A percentile compares a stretch with the other conserved stretches of the same genome.
phyloP scores from a whole-genome alignment of 306 rosid species.

The Lupinus albus region DNA sequence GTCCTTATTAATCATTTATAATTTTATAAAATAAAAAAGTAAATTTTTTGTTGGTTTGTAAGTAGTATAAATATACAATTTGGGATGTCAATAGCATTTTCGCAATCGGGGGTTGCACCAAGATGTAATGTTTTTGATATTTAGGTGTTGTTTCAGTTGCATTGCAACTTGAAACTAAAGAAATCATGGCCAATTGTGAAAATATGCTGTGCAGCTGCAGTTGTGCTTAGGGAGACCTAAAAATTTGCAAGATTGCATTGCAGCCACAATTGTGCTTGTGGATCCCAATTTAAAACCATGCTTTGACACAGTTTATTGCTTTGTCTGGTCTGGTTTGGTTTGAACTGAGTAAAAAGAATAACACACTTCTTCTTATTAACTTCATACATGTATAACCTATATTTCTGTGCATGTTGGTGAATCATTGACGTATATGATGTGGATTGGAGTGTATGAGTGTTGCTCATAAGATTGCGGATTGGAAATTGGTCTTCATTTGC shows the following conservation, averaged over 20 bases:
- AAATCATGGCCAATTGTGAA: not conserved
- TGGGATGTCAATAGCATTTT: too few species aligned
- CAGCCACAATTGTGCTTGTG: not conserved
- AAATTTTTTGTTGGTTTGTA: too few species aligned
- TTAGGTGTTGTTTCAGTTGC: not conserved
- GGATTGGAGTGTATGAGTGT: conserved; percentile 22
- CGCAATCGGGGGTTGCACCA: not conserved
- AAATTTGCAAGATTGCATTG: too few species aligned
- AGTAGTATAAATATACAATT: too few species aligned
- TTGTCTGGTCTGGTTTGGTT: not conserved
- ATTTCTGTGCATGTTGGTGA: conserved; percentile 15
- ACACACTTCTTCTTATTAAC: not conserved
- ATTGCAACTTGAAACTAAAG: not conserved
- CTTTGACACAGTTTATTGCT: conserved; percentile 6
- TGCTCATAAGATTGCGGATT: conserved; percentile 1
- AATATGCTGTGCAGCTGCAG: not conserved
- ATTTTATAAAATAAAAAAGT: too few species aligned
- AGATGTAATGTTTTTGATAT: not conserved
- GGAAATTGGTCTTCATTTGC: conserved; percentile 43
- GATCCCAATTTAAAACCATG: not conserved
- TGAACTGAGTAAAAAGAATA: conserved; percentile 1
- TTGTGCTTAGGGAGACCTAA: not conserved
- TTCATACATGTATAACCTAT: conserved; percentile 4
- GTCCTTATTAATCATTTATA: too few species aligned
- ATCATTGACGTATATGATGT: conserved; percentile 20